Evolutionary conservation across 2,329 filamentous ascomycete species (phyloP).

Genomic region (Fusarium sp.): DNA sequence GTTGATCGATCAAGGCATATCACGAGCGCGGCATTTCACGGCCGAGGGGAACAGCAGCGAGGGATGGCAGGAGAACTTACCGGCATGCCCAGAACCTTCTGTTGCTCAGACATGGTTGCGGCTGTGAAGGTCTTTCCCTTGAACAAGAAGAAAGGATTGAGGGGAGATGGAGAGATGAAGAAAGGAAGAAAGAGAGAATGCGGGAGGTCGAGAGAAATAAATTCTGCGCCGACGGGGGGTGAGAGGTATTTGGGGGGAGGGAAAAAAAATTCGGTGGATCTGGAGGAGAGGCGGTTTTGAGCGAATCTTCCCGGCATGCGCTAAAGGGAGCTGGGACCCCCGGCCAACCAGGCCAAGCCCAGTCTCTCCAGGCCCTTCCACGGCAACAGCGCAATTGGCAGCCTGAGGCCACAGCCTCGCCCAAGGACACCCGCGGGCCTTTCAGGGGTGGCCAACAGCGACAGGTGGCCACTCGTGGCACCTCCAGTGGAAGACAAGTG

Average conservation of each 20-base stretch:
- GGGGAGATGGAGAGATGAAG: conserved; percentile 71
- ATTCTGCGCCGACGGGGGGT: conserved; percentile 61
- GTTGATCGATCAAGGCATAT: conserved; percentile 31
- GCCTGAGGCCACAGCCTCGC: conserved; percentile 53
- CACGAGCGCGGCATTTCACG: conserved; percentile 52
- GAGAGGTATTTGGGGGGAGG: conserved; percentile 59
- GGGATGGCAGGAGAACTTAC: conserved; percentile 63
- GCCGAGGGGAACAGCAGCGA: conserved; percentile 24
- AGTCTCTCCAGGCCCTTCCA: conserved; percentile 47
- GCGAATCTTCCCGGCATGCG: conserved; percentile 69
- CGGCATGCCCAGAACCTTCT: conserved; percentile 77
- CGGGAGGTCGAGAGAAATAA: conserved; percentile 62
- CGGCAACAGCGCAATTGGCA: conserved; percentile 53
- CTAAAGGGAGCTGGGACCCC: conserved; percentile 53
- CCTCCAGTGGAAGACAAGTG: conserved; percentile 33
- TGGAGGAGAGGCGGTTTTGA: conserved; percentile 64
- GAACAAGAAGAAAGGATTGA: conserved; percentile 70
- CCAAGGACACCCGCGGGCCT: conserved; percentile 30
- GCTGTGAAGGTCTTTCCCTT: conserved; percentile 59
- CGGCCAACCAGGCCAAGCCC: conserved; percentile 42
- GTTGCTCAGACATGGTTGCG: conserved; percentile 70
- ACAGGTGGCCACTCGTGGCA: conserved; percentile 42
- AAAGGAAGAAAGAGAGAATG: conserved; percentile 61
- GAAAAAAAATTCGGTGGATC: conserved; percentile 69
- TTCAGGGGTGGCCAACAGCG: conserved; percentile 38